phyloP scores from a whole-genome alignment of 768 basidiomycete species.

The Tubosaeta sp. region DNA sequence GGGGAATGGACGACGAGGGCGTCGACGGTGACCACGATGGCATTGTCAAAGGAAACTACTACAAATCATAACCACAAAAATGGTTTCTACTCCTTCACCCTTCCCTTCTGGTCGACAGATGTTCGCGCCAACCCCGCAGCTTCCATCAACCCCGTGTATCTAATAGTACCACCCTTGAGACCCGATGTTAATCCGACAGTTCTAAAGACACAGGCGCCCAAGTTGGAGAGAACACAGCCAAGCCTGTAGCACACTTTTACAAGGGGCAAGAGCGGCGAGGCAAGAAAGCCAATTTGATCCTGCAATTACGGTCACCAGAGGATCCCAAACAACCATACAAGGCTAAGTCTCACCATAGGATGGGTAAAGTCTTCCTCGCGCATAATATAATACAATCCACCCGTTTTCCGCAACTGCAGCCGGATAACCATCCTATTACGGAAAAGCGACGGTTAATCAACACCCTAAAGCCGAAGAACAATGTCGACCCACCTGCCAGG shows the following conservation, averaged over 20 bases:
- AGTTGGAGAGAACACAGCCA: conserved; percentile 20
- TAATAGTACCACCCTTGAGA: conserved; percentile 13
- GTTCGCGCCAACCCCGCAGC: conserved; percentile 12
- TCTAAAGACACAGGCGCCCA: conserved; percentile 21
- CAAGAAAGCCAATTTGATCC: conserved; percentile 21
- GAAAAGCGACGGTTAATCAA: neutral
- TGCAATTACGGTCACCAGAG: conserved; percentile 6
- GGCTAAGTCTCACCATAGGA: conserved; percentile 37
- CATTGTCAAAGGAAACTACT: conserved; percentile 13
- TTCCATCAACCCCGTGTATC: conserved; percentile 20
- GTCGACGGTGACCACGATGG: conserved; percentile 29
- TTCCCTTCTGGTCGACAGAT: conserved; percentile 7
- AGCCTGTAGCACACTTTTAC: conserved; percentile 10
- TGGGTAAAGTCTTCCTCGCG: conserved; percentile 60
- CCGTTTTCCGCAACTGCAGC: conserved; percentile 45
- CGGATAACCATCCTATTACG: conserved; percentile 39
- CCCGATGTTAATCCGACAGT: conserved; percentile 20
- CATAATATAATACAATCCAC: conserved; percentile 41
- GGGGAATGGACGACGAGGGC: conserved; percentile 25
- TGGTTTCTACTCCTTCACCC: conserved; percentile 11
- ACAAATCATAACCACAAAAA: neutral
- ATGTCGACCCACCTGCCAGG: conserved; percentile 40
- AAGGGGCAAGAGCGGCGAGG: conserved; percentile 20
- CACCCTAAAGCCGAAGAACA: neutral
- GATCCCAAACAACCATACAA: neutral